These are phyloP conservation scores for Evernia prunastri DNA, from an alignment of 495 filamentous ascomycete species.

Conservation along the genomic window DNA sequence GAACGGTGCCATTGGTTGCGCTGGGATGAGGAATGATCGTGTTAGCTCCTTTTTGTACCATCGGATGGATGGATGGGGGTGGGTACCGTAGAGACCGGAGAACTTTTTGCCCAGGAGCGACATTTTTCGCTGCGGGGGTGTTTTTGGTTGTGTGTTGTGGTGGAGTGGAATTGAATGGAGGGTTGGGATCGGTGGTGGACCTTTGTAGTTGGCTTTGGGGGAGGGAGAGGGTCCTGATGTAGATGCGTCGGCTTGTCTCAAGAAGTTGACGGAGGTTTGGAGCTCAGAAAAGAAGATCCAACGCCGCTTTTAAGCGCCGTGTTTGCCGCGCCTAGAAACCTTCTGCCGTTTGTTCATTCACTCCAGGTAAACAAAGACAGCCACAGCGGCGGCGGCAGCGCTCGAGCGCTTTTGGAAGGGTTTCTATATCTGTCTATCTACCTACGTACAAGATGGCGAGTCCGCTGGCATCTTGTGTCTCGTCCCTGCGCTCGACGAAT, in stretches of 20 bases:
- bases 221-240: no score
- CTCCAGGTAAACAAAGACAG: not conserved
- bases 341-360: not conserved
- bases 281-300: slow-evolving; percentile 16
- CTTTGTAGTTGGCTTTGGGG: no score
- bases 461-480: slow-evolving; percentile 58
- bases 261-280: no score
- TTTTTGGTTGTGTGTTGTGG: no score
- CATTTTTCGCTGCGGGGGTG: slow-evolving; percentile 25
- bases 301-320: slow-evolving; percentile 15
- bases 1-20: slow-evolving; percentile 84
- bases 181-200: not conserved
- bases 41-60: slow-evolving; percentile 12
- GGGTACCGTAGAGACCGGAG: slow-evolving; percentile 71
- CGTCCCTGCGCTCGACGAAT: slow-evolving; percentile 63
- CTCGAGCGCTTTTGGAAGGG: not conserved
- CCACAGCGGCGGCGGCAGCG: not conserved
- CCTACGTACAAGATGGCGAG: slow-evolving; percentile 21
- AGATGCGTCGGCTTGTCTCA: no score
- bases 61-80: not conserved
- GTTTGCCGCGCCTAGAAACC: slow-evolving; percentile 5
- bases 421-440: not conserved
- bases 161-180: no score
- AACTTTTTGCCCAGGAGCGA: slow-evolving; percentile 89
- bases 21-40: slow-evolving; percentile 40